These are phyloP conservation scores for Candida nitratophila DNA, from an alignment of 805 yeast species.

Conservation along the genomic window DNA sequence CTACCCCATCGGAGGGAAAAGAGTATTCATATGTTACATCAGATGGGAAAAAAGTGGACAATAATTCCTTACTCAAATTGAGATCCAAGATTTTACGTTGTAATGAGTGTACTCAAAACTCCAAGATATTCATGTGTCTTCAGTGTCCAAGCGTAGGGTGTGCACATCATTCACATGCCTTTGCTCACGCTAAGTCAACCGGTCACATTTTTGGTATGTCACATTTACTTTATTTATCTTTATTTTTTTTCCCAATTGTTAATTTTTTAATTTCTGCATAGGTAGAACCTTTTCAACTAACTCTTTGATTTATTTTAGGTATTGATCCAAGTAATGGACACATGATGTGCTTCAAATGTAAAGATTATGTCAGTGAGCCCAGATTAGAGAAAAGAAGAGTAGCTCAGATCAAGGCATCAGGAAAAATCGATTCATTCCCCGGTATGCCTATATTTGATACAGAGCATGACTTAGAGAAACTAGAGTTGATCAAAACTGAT, in stretches of 20 bases:
- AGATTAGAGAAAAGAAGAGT: slow-evolving; percentile 46
- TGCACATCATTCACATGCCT: slow-evolving; percentile 40
- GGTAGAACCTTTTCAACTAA: slow-evolving; percentile 25
- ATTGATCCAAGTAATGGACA: slow-evolving; percentile 64
- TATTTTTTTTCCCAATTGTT: not conserved
- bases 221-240: slow-evolving; percentile 32
- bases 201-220: slow-evolving; percentile 48
- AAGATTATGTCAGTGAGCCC: slow-evolving; percentile 59
- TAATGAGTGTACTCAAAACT: slow-evolving; percentile 37
- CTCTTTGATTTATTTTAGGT: slow-evolving; percentile 14
- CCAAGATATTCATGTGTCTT: slow-evolving; percentile 53
- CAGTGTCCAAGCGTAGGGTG: slow-evolving; percentile 80
- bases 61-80: slow-evolving; percentile 30
- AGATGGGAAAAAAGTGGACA: slow-evolving; percentile 32
- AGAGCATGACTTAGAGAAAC: slow-evolving; percentile 19
- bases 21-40: slow-evolving; percentile 20
- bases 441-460: slow-evolving; percentile 25
- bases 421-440: slow-evolving; percentile 14
- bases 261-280: slow-evolving; percentile 17
- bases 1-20: slow-evolving; percentile 10
- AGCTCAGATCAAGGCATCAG: slow-evolving; percentile 16
- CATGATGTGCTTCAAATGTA: slow-evolving; percentile 74
- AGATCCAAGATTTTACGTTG: slow-evolving; percentile 43
- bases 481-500: slow-evolving; percentile 21
- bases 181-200: slow-evolving; percentile 35